Evolutionary conservation across 2,329 filamentous ascomycete species (phyloP).

Genomic region (Diplocarpon mali): DNA sequence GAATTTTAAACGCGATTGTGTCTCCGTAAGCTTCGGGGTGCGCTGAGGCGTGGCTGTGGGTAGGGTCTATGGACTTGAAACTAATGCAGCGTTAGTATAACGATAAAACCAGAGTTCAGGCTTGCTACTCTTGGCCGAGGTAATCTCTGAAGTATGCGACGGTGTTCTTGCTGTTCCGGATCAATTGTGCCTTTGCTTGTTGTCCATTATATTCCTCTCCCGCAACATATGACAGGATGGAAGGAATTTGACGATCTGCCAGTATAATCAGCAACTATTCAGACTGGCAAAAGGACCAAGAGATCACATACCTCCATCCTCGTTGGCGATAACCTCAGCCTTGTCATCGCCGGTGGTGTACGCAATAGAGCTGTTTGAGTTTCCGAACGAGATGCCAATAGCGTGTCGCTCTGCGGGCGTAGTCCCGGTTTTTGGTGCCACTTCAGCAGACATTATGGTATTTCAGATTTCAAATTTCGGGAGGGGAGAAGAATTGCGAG

Average conservation of each 20-base stretch:
- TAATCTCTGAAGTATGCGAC: slow-evolving; percentile 94
- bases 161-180: slow-evolving; percentile 88
- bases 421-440: slow-evolving; percentile 14
- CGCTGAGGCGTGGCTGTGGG: slow-evolving; percentile 84
- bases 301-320: slow-evolving; percentile 72
- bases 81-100: slow-evolving; percentile 29
- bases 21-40: slow-evolving; percentile 70
- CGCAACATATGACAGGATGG: slow-evolving; percentile 85
- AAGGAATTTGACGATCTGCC: slow-evolving; percentile 89
- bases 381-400: slow-evolving; percentile 96
- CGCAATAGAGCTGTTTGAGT: slow-evolving; percentile 96
- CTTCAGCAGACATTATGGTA: slow-evolving; percentile 24
- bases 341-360: slow-evolving; percentile 89
- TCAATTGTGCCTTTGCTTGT: slow-evolving; percentile 87
- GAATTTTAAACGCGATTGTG: slow-evolving; percentile 69
- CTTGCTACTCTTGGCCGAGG: slow-evolving; percentile 78
- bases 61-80: slow-evolving; percentile 94
- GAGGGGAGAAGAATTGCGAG: not conserved
- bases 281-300: not conserved
- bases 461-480: not conserved
- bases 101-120: not conserved
- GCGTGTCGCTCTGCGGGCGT: slow-evolving; percentile 52
- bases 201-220: slow-evolving; percentile 95
- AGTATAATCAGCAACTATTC: slow-evolving; percentile 7
- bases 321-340: slow-evolving; percentile 95